Conservation (phyloP, 2,329 filamentous ascomycete species). For the Scorias spongiosa region DNA sequence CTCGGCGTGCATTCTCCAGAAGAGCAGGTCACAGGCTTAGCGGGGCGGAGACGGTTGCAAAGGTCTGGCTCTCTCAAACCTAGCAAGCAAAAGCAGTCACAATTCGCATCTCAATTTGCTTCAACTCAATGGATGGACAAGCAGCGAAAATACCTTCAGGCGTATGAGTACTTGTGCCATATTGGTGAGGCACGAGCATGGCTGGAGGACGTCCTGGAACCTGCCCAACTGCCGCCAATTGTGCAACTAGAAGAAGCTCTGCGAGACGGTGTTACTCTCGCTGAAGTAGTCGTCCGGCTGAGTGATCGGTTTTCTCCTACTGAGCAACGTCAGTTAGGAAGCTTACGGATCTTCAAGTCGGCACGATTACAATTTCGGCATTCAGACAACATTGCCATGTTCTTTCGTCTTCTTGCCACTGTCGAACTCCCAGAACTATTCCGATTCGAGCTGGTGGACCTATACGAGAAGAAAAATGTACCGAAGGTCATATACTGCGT, state of each 20-base stretch:
- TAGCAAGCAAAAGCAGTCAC: constrained; percentile 28
- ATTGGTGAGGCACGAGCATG: constrained; percentile 98
- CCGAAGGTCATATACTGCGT: constrained; percentile 99
- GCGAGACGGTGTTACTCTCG: constrained; percentile 82
- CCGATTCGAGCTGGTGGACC: constrained; percentile 87
- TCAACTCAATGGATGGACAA: constrained; percentile 99
- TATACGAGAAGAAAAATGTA: constrained; percentile 99
- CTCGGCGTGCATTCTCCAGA: constrained; percentile 63
- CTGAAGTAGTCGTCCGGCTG: constrained; percentile 82
- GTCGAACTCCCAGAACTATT: constrained; percentile 90
- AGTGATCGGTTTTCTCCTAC: constrained; percentile 54
- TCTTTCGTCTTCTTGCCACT: constrained; percentile 86
- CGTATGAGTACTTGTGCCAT: constrained; percentile 96
- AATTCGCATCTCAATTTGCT: constrained; percentile 28
- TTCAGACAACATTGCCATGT: constrained; percentile 93
- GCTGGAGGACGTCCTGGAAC: constrained; percentile 77
- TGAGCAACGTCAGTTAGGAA: constrained; percentile 17
- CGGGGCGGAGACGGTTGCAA: constrained; percentile 71
- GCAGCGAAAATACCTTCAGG: constrained; percentile 87
- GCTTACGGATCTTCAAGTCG: constrained; percentile 63
- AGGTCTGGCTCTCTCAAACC: constrained; percentile 39
- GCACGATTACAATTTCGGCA: constrained; percentile 82
- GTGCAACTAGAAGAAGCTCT: constrained; percentile 87
- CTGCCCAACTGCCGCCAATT: constrained; percentile 74
- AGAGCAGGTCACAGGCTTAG: constrained; percentile 76